Base-by-base conservation (phyloP, 139 green algal genomes). In the Asterochloris sp. region DNA sequence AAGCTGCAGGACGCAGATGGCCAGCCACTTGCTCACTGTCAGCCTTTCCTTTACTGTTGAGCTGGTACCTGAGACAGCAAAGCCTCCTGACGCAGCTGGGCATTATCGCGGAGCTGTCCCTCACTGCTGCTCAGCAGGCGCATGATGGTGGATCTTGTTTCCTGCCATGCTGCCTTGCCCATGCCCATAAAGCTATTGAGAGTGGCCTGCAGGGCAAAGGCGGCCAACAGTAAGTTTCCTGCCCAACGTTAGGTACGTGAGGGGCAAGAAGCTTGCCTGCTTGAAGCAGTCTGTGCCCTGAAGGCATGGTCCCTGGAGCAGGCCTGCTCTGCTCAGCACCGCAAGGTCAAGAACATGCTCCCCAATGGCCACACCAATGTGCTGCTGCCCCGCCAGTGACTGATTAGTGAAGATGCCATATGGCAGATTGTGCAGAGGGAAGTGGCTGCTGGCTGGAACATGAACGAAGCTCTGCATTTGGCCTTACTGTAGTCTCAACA, bases 181-280 rank as follows among this genome's bases (percentile, higher is more conserved):
- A 95, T 76, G 0, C 83, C 87, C 92, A 98, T 95, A 81, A 98
- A 98, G 13, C 62, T 85, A 76, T 98, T 98, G 10, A 98, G 84
- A 0, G 83, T 92, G 63, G 27, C 78, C 92, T 98, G 88, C 73
- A 73, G 24, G 14, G 13, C 29, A 73, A 38, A 79, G 68, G 26
- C 47, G 26, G 23, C 15, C 21, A 67, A 0, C 26, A 29, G 28
- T 27, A 24, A 26, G 12, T n/a, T 0, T 66, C 15, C 16, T 14
- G 14, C 16, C 8, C 17, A 16, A 79, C 16, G 23, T 26, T 26
- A 28, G 15, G 29, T 38, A 0, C 27, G 16, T 12, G 73, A 24
- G 23, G 21, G 54, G 12, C 17, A 21, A 8, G 17, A 13, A 29
- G 4, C 81, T 26, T 54, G 86, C 84, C 76, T 91, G 29, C 24